Conservation (phyloP, 2,329 filamentous ascomycete species). For the Paecilomyces fulvus region DNA sequence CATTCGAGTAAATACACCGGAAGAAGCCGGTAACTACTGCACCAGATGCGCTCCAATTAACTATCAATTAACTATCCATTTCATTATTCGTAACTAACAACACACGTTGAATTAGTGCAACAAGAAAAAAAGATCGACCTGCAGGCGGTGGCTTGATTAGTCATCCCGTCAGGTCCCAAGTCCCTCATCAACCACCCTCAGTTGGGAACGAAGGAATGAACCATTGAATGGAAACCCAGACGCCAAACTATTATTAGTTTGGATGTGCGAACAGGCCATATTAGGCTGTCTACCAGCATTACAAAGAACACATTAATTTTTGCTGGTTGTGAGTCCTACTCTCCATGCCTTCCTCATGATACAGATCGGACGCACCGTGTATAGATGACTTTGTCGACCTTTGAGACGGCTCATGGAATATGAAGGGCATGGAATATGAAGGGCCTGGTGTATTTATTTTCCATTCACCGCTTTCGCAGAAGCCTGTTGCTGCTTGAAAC, state of each 20-base stretch:
- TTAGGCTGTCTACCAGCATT: background rate
- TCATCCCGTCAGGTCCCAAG: background rate
- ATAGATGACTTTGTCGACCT: background rate
- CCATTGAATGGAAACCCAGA: background rate
- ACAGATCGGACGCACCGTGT: background rate
- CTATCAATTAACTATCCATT: too few relatives aligned
- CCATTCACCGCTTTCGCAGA: slow-evolving; percentile 12
- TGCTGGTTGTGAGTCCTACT: background rate
- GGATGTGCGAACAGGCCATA: background rate
- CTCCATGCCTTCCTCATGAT: background rate
- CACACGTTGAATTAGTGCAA: background rate
- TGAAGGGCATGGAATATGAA: background rate
- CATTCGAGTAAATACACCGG: background rate
- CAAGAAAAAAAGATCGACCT: background rate
- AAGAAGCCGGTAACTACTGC: background rate
- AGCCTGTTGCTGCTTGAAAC: slow-evolving; percentile 51
- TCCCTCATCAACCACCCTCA: background rate
- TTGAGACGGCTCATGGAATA: background rate
- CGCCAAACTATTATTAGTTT: background rate
- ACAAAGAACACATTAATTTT: background rate
- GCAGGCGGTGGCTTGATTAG: background rate
- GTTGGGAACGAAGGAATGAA: background rate
- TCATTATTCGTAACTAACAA: background rate
- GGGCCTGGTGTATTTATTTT: background rate
- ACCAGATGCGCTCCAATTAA: background rate